A percentile compares a stretch with the other conserved stretches of the same genome.
Conservation (phyloP, 495 filamentous ascomycete species). For the Aspergillus sclerotiicarbonarius region DNA sequence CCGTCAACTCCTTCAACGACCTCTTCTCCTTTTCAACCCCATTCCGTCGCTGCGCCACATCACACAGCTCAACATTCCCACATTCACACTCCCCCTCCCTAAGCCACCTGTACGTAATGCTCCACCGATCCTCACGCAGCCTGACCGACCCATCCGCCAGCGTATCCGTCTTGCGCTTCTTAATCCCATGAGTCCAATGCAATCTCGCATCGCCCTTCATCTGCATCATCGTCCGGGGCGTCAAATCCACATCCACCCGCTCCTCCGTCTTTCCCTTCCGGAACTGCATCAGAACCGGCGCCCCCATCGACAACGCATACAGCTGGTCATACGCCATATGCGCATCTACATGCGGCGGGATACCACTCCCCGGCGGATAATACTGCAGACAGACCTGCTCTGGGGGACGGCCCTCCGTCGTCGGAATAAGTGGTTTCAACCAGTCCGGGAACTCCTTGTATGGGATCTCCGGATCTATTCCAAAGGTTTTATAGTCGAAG, state of each 20-base stretch:
- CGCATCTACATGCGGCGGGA: conserved; percentile 42
- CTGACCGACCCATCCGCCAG: conserved; percentile 32
- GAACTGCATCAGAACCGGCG: conserved; percentile 38
- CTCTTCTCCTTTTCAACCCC: conserved; percentile 41
- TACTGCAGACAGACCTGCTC: conserved; percentile 46
- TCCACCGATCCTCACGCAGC: conserved; percentile 33
- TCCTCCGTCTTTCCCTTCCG: conserved; percentile 28
- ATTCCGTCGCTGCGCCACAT: conserved; percentile 34
- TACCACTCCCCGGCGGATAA: conserved; percentile 41
- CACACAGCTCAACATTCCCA: conserved; percentile 37
- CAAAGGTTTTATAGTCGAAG: conserved; percentile 46
- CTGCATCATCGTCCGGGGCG: conserved; percentile 39
- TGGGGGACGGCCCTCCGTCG: conserved; percentile 33
- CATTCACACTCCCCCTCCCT: conserved; percentile 39
- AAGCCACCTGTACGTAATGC: conserved; percentile 42
- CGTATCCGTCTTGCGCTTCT: conserved; percentile 39
- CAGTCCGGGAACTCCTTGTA: conserved; percentile 41
- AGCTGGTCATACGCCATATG: conserved; percentile 41
- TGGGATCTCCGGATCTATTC: conserved; percentile 36
- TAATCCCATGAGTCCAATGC: conserved; percentile 45
- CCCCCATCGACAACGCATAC: conserved; percentile 38
- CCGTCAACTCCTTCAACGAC: conserved; percentile 25
- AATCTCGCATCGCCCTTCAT: conserved; percentile 35
- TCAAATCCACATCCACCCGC: conserved; percentile 33
- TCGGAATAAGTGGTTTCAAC: conserved; percentile 37